Evolutionary conservation across 2,329 filamentous ascomycete genomes (phyloP), one percentile per base, ranked within the genome.

Genomic region (Fusarium verticillioides): DNA sequence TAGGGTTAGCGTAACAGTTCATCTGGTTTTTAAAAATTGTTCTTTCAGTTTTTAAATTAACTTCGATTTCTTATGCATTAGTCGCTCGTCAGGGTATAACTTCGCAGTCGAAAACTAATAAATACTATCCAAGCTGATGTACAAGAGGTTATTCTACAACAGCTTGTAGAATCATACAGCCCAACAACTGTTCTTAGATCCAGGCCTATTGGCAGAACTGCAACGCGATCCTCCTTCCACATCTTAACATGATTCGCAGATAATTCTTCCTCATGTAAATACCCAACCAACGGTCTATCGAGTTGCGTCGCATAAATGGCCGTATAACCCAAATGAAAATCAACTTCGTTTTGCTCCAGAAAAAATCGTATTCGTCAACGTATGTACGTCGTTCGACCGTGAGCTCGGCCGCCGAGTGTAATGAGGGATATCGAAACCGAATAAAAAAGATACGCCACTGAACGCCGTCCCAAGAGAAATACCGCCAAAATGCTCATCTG

Each of bases 1-100:
- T 13, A 34, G 18, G 4, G 10, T 15, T 62, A 47, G 19, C 19
- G 26, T 21, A 30, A 42, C 18, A 26, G 4, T 34, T 36, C 10
- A 9, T 15, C 15, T 11, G 19, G 47, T 34, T 26, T 21, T 56
- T 11, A 32, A 62, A 32, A 58, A 57, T 52, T 58, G 26, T 54
- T 61, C 62, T 44, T 68, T 58, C 21, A 70, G 68, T 72, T 50
- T 66, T 54, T 68, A 78, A 72, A 73, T 53, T 73, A 71, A 70
- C 37, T 77, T 76, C 72, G 68, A 73, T 75, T 73, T 74, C 63
- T 58, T 78, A 75, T 76, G 75, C 75, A 81, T 81, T 82, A 81
- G 66, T 79, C 75, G 69, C 77, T 80, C 76, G 70, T 77, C 75
- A 76, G 81, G 81, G 81, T 82, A 82, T 83, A 82, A 74, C 79